Evolutionary conservation across 495 filamentous ascomycete genomes (phyloP).

Genomic region (Aspergillus avenaceus): DNA sequence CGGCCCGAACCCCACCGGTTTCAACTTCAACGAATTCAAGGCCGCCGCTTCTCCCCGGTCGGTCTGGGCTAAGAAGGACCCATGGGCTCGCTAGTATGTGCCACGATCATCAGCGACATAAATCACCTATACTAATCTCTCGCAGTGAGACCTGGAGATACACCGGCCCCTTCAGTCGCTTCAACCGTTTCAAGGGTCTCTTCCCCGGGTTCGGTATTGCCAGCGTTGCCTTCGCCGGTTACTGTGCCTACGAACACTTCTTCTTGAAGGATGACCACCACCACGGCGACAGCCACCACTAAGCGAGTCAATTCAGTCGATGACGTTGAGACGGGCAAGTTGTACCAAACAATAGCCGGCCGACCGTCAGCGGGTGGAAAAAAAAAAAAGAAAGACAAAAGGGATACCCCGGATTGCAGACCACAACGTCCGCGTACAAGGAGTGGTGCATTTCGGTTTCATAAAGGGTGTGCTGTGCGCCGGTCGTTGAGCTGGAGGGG

Average conservation of each 20-base stretch:
- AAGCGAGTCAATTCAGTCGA: slow-evolving; percentile 10
- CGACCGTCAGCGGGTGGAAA: slow-evolving; percentile 17
- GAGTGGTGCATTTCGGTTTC: neutral
- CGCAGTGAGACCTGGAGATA: slow-evolving; percentile 91
- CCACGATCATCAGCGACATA: neutral
- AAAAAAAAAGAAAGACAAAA: no score
- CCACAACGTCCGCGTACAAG: slow-evolving; percentile 2
- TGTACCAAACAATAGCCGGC: neutral
- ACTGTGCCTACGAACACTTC: slow-evolving; percentile 82
- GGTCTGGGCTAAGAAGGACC: slow-evolving; percentile 62
- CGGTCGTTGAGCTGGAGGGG: neutral
- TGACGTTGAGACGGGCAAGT: slow-evolving; percentile 1
- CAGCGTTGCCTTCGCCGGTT: slow-evolving; percentile 81
- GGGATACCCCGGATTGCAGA: slow-evolving; percentile 27
- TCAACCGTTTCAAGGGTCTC: slow-evolving; percentile 77
- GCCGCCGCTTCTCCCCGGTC: slow-evolving; percentile 59
- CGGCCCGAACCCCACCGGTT: slow-evolving; percentile 72
- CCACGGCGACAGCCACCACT: slow-evolving; percentile 49
- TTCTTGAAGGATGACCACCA: slow-evolving; percentile 78
- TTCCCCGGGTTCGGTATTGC: slow-evolving; percentile 92
- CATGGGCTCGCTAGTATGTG: slow-evolving; percentile 75
- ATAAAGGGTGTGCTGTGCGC: neutral
- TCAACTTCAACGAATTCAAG: slow-evolving; percentile 71
- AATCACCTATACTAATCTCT: slow-evolving; percentile 13
- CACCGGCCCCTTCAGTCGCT: slow-evolving; percentile 80